Percentiles rank a stretch among this genome's conserved stretches.
Evolutionary conservation across 2,329 filamentous ascomycete genomes (phyloP).

Genomic region (Didymella arachidicola): DNA sequence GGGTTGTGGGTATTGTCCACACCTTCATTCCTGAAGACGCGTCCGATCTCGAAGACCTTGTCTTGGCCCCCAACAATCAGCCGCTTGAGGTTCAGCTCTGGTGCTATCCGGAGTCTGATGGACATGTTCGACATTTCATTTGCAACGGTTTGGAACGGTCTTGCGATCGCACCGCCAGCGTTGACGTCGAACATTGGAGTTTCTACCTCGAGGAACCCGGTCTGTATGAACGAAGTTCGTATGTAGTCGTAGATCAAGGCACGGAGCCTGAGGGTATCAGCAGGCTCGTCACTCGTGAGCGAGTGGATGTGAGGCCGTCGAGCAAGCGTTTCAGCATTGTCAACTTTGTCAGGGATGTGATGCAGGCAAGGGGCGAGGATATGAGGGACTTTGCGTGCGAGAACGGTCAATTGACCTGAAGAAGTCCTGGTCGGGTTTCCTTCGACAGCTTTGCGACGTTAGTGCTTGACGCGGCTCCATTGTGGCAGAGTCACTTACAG

Average conservation of each 20-base stretch:
- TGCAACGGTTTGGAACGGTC: conserved; percentile 82
- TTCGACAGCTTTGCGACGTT: conserved; percentile 62
- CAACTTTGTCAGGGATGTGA: conserved; percentile 74
- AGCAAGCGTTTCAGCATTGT: conserved; percentile 74
- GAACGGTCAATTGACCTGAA: conserved; percentile 78
- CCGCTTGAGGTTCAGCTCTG: conserved; percentile 93
- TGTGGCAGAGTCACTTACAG: conserved; percentile 62
- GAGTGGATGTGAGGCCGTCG: conserved; percentile 86
- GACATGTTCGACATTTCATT: conserved; percentile 76
- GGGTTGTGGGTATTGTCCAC: conserved; percentile 80
- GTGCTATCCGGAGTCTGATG: conserved; percentile 85
- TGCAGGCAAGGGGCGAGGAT: conserved; percentile 81
- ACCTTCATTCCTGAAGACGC: conserved; percentile 92
- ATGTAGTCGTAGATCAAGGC: conserved; percentile 77
- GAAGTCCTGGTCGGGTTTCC: conserved; percentile 74
- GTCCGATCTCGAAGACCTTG: conserved; percentile 90
- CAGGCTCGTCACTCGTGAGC: conserved; percentile 73
- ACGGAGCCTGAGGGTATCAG: conserved; percentile 76
- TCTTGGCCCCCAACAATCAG: conserved; percentile 89
- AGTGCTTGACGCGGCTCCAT: conserved; percentile 16
- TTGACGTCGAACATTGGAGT: conserved; percentile 85
- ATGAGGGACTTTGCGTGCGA: conserved; percentile 71
- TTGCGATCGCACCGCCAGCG: conserved; percentile 86
- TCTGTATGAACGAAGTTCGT: conserved; percentile 74
- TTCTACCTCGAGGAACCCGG: conserved; percentile 83